Conservation (phyloP, 139 green algal species). For the Chlamydomonas sphaeroides region DNA sequence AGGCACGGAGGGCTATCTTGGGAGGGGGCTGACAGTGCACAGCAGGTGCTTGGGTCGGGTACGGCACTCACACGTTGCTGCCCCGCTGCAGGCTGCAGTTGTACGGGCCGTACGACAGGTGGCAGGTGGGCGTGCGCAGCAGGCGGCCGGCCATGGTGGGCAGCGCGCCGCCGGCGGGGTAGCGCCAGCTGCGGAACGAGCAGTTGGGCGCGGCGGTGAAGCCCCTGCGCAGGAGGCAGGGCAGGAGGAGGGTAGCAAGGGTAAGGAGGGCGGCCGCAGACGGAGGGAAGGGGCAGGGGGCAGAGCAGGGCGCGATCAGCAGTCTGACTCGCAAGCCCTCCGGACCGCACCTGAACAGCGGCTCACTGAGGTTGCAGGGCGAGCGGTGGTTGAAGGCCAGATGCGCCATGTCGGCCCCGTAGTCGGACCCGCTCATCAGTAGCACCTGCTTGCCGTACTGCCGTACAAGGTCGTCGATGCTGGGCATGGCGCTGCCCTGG, state of each 20-base stretch:
- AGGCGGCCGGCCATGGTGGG: conserved; percentile 42
- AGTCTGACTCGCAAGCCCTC: no score
- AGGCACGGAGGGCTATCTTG: no score
- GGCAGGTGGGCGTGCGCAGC: conserved; percentile 65
- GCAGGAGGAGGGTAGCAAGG: background rate
- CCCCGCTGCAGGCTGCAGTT: conserved; percentile 73
- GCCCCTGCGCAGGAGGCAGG: background rate
- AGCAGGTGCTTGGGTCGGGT: no score
- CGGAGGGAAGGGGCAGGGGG: no score
- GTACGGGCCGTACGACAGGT: conserved; percentile 75
- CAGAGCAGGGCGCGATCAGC: no score
- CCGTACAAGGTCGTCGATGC: conserved; percentile 48
- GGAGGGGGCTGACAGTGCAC: no score
- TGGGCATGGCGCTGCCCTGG: conserved; percentile 33
- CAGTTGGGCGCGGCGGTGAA: conserved; percentile 1
- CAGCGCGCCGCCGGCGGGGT: background rate
- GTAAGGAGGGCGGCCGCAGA: background rate
- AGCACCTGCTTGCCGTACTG: conserved; percentile 61
- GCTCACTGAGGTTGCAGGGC: conserved; percentile 12
- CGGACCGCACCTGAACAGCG: background rate
- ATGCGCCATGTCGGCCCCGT: conserved; percentile 61
- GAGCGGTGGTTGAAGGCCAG: conserved; percentile 58
- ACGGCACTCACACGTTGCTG: conserved; percentile 9
- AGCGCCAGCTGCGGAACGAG: background rate
- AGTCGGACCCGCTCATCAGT: conserved; percentile 66